Percentiles rank a stretch among this genome's conserved stretches.
Conservation (phyloP, 495 filamentous ascomycete species). For the Talaromyces borbonicus region DNA sequence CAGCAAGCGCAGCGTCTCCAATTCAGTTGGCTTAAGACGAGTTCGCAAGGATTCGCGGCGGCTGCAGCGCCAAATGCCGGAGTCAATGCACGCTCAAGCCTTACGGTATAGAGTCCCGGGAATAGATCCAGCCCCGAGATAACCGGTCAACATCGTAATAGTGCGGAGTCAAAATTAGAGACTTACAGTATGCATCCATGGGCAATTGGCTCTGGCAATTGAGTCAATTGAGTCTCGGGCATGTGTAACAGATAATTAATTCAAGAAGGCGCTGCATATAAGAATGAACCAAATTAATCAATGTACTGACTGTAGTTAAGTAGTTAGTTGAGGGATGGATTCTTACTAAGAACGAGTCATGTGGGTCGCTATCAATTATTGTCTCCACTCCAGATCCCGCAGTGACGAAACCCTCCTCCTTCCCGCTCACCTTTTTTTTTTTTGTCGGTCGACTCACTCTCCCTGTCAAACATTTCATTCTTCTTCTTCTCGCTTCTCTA, state of each 20-base stretch:
- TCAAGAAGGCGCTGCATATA: too few species aligned
- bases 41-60: neutral
- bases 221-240: too few species aligned
- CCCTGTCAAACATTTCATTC: slow-evolving; percentile 1
- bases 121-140: neutral
- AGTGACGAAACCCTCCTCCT: slow-evolving; percentile 6
- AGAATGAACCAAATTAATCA: too few species aligned
- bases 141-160: neutral
- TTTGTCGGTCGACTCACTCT: too few species aligned
- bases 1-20: too few species aligned
- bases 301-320: neutral
- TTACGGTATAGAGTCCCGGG: neutral
- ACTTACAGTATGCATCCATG: too few species aligned
- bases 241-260: too few species aligned
- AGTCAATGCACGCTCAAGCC: neutral
- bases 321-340: neutral
- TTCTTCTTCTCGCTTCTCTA: neutral
- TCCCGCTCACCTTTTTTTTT: neutral
- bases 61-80: neutral
- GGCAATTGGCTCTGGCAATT: too few species aligned
- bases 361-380: slow-evolving; percentile 7
- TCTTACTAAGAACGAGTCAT: neutral
- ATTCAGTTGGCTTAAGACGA: too few species aligned
- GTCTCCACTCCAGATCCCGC: slow-evolving; percentile 3
- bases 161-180: neutral